Base-by-base conservation (phyloP, 2,329 filamentous ascomycete species). In the Aspergillus quadrilineatus region DNA sequence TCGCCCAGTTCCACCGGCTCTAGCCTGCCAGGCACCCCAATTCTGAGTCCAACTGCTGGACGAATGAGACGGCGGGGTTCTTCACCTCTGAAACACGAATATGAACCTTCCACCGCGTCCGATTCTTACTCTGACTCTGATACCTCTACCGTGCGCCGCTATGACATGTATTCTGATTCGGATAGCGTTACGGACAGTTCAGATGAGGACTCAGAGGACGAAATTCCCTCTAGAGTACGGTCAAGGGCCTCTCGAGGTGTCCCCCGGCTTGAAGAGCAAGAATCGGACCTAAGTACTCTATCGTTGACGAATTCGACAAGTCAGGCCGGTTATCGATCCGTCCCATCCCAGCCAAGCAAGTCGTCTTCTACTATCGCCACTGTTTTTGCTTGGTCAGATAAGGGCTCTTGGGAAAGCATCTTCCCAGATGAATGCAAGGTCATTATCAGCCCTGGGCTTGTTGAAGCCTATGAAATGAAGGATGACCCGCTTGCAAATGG, bases 1-100 rank as follows among this genome's bases (percentile, higher is more conserved):
- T 77, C 79, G n/a, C 75, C 79, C n/a, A 82, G 78, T 61, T 77
- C 80, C 45, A 65, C 70, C 14, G 75, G 76, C 10, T 65, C 75
- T 12, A 80, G 78, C 56, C 69, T 69, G n/a, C 69, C 72, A 7
- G 76, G 68, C 61, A 70, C 77, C 67, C 74, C 77, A 58, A 55
- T 80, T 70, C 63, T 86, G 71, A 68, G 78, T 68, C 67, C 86
- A 77, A 65, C 72, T 64, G 64, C 74, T 55, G 66, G 77, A 60
- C 69, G 75, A 69, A 66, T 80, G 72, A 72, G 88, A 68, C 85
- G 92, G 44, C 85, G 92, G 15, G 89, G 86, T 1, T 97, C 94
- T 0, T 99, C 94, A 1, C 94, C 94, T 0, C 79, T 99, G 49
- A 99, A 99, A 77, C 93, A 97, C 69, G 93, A 99, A 75, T 99